A percentile compares a stretch with the other conserved stretches of the same genome.
These are phyloP conservation scores for Chenopodium quinoa DNA, from an alignment of 148 eudicot genomes.

Conservation along the genomic window DNA sequence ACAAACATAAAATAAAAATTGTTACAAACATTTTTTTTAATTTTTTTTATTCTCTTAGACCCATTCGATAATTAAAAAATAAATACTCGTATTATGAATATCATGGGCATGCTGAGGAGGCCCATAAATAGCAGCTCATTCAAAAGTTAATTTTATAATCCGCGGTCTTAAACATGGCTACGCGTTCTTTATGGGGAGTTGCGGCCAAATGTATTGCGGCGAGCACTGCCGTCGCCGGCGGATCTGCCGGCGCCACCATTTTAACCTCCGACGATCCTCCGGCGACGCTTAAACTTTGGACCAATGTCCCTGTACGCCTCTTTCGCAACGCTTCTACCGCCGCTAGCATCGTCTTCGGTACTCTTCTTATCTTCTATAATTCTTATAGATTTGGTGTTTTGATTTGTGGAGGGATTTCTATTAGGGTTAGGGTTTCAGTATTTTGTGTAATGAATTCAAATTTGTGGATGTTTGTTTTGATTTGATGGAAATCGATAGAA, in stretches of 20 bases:
- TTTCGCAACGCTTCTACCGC: constrained; percentile 68
- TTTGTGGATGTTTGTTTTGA: not conserved
- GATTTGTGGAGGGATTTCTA: not conserved
- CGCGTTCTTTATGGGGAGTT: constrained; percentile 56
- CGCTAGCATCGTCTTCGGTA: constrained; percentile 79
- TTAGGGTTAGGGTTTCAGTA: constrained; percentile 14
- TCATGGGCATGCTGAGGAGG: not conserved
- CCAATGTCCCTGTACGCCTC: constrained; percentile 80
- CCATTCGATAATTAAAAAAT: too few relatives aligned
- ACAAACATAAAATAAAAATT: too few relatives aligned
- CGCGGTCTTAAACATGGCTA: constrained; percentile 48
- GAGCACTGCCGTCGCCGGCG: constrained; percentile 49
- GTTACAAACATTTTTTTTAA: too few relatives aligned
- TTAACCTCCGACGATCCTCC: constrained; percentile 71
- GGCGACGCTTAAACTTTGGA: constrained; percentile 59
- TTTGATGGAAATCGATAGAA: not conserved
- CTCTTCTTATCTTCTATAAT: not conserved
- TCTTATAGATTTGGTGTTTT: not conserved
- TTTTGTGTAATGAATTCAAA: not conserved
- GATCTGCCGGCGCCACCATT: constrained; percentile 61
- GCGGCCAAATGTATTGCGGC: constrained; percentile 47
- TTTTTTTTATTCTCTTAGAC: too few relatives aligned
- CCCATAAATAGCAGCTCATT: not conserved
- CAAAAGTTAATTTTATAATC: not conserved
- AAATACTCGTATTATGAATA: too few relatives aligned